These are phyloP conservation scores for Diutina catenulata DNA, from an alignment of 1,139 yeast species.

Conservation along the genomic window DNA sequence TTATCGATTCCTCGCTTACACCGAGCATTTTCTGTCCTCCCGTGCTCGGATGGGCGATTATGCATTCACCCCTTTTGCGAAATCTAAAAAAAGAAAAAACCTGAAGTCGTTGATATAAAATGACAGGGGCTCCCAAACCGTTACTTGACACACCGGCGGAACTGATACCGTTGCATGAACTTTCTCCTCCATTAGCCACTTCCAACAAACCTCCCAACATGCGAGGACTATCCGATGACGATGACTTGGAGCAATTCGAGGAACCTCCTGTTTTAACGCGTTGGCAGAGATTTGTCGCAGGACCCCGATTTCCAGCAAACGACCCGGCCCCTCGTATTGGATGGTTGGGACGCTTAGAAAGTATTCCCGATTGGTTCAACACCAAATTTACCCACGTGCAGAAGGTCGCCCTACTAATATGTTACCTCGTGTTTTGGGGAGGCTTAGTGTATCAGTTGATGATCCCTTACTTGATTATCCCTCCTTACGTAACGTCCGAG, in stretches of 20 bases:
- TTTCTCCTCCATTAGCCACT: neutral
- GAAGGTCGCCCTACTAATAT: neutral
- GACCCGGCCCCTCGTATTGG: neutral
- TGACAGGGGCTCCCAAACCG: neutral
- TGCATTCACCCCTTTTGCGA: too few species aligned
- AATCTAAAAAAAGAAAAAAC: neutral
- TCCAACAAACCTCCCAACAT: neutral
- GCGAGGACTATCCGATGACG: neutral
- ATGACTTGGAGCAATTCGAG: neutral
- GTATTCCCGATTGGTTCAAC: neutral
- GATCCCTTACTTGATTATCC: neutral
- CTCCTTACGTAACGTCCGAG: conserved; percentile 15
- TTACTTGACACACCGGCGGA: neutral
- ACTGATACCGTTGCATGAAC: neutral
- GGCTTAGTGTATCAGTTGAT: neutral
- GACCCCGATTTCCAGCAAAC: neutral
- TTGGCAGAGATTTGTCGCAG: conserved; percentile 4
- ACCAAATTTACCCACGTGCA: neutral
- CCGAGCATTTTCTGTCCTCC: too few species aligned
- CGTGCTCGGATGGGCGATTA: too few species aligned
- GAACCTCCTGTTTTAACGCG: neutral
- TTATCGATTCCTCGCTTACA: too few species aligned
- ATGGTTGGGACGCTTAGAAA: neutral
- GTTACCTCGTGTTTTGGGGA: neutral
- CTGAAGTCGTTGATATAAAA: neutral